Conservation (phyloP, 2,329 filamentous ascomycete genomes). For the Ophioceras dolichostomum region DNA sequence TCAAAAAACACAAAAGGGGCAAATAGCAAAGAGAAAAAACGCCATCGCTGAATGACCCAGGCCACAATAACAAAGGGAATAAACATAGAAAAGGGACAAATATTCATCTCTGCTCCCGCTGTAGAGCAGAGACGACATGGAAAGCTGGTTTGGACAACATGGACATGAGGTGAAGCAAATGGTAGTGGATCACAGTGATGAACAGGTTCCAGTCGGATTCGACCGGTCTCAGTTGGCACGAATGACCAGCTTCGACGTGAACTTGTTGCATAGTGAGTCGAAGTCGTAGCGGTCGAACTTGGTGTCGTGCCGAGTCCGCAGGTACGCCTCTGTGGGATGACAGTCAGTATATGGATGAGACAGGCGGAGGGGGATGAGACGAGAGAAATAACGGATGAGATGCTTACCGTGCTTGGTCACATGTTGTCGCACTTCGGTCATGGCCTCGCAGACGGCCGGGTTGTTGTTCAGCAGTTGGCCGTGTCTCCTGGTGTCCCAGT, state of each 20-base stretch:
- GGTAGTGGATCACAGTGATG: conserved; percentile 3
- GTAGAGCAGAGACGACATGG: neutral
- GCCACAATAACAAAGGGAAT: conserved; percentile 3
- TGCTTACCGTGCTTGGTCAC: conserved; percentile 84
- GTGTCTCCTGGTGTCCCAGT: conserved; percentile 90
- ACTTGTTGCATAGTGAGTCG: conserved; percentile 93
- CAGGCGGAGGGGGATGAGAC: neutral
- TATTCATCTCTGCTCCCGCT: neutral
- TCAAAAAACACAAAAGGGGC: conserved; percentile 1
- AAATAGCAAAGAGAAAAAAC: conserved; percentile 9
- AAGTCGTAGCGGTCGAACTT: conserved; percentile 89
- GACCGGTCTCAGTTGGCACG: conserved; percentile 63
- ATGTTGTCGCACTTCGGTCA: conserved; percentile 91
- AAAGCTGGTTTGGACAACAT: neutral
- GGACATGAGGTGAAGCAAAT: conserved; percentile 1
- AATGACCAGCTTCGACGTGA: conserved; percentile 91
- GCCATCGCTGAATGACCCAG: conserved; percentile 16
- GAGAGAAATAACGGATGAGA: neutral
- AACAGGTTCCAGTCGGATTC: neutral
- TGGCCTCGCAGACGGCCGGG: conserved; percentile 79
- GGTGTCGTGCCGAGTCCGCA: conserved; percentile 65
- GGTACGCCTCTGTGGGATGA: conserved; percentile 71
- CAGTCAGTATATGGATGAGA: too few species aligned
- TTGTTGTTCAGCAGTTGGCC: conserved; percentile 87
- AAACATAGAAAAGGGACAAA: conserved; percentile 5